These are phyloP conservation scores for Kwoniella botswanensis DNA, from an alignment of 768 basidiomycete genomes.

Conservation along the genomic window DNA sequence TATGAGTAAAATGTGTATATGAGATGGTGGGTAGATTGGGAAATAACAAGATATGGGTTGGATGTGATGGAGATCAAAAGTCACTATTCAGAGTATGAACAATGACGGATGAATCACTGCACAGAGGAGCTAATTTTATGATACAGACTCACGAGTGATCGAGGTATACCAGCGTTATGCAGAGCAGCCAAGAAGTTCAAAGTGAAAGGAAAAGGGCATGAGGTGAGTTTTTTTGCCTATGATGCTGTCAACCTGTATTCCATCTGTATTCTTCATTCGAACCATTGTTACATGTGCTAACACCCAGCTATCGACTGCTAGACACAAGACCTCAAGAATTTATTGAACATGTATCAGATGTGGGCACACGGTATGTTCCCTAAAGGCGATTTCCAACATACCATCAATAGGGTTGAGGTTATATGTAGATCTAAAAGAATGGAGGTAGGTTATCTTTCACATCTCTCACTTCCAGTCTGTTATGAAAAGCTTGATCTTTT, in stretches of 20 bases:
- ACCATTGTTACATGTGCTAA: too few relatives aligned
- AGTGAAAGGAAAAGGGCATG: conserved; percentile 86
- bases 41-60: too few relatives aligned
- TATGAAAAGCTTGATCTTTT: too few relatives aligned
- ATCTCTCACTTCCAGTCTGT: neutral
- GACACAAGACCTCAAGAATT: conserved; percentile 77
- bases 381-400: conserved; percentile 83
- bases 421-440: conserved; percentile 83
- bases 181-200: conserved; percentile 77
- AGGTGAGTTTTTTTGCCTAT: conserved; percentile 64
- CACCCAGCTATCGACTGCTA: conserved; percentile 51
- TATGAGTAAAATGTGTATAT: too few relatives aligned
- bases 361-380: conserved; percentile 96
- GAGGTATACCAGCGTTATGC: conserved; percentile 80
- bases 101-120: too few relatives aligned
- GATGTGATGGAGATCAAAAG: neutral
- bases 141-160: conserved; percentile 65
- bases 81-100: neutral
- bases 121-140: neutral
- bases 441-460: conserved; percentile 66
- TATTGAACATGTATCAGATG: conserved; percentile 85
- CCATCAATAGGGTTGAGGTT: conserved; percentile 82
- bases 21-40: too few relatives aligned
- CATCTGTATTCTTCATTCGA: too few relatives aligned
- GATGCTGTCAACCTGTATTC: too few relatives aligned